A percentile compares a stretch with the other conserved stretches of the same genome.
Evolutionary conservation across 768 basidiomycete species (phyloP).

Genomic region (Phaeotremella skinneri): DNA sequence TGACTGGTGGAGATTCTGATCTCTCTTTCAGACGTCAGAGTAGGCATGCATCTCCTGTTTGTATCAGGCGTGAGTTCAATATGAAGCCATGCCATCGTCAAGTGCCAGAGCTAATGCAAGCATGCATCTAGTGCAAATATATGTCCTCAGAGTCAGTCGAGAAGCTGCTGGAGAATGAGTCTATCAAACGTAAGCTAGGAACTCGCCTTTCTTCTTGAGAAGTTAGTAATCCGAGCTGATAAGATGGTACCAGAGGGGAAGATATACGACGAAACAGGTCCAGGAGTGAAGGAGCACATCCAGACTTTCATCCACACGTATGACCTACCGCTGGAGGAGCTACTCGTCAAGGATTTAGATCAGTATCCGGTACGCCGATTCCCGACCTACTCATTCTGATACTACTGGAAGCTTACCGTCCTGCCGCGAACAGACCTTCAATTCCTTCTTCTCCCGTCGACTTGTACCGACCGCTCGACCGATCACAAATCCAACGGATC

Average conservation of each 20-base stretch:
- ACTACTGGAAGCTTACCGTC: no score
- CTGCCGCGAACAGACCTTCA: slow-evolving; percentile 60
- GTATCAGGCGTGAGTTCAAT: slow-evolving; percentile 35
- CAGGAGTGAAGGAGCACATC: slow-evolving; percentile 50
- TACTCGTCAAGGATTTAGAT: slow-evolving; percentile 63
- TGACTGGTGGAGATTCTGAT: slow-evolving; percentile 48
- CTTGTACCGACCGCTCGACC: slow-evolving; percentile 64
- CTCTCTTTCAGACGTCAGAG: slow-evolving; percentile 28
- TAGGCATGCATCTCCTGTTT: slow-evolving; percentile 70
- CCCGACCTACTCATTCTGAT: not conserved
- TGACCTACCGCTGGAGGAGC: slow-evolving; percentile 59
- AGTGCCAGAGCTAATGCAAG: no score
- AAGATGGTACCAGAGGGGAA: slow-evolving; percentile 39
- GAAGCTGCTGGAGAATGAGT: slow-evolving; percentile 43
- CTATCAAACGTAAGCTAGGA: slow-evolving; percentile 43
- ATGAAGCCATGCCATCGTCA: no score
- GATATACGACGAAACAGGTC: slow-evolving; percentile 46
- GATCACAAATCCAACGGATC: slow-evolving; percentile 60
- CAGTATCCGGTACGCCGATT: slow-evolving; percentile 56
- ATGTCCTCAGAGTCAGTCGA: slow-evolving; percentile 41
- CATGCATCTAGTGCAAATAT: slow-evolving; percentile 24
- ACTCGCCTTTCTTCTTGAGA: not conserved
- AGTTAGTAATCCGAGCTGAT: not conserved
- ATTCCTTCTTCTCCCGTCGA: slow-evolving; percentile 71
- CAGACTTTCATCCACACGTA: slow-evolving; percentile 51